A percentile compares a stretch with the other conserved stretches of the same genome.
These are phyloP conservation scores for Apiospora malaysiana DNA, from an alignment of 2,329 filamentous ascomycete genomes.

Conservation along the genomic window DNA sequence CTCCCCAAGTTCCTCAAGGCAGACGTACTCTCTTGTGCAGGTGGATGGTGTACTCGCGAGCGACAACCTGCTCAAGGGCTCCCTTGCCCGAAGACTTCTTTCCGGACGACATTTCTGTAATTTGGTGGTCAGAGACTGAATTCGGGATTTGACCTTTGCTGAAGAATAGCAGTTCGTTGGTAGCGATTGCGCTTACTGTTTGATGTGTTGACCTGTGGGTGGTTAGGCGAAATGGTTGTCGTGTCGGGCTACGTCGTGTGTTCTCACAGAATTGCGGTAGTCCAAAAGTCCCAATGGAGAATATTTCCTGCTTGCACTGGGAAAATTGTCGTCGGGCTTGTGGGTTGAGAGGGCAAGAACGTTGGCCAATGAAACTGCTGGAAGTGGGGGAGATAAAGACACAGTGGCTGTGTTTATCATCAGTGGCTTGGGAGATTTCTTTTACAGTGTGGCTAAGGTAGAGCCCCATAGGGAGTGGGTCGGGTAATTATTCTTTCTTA, in stretches of 20 bases:
- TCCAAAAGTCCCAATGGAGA: slow-evolving; percentile 13
- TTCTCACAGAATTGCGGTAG: slow-evolving; percentile 18
- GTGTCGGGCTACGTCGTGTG: slow-evolving; percentile 18
- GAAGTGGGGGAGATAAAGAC: slow-evolving; percentile 2
- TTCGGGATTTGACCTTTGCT: slow-evolving; percentile 7
- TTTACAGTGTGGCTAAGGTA: not conserved
- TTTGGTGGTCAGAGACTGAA: slow-evolving; percentile 14
- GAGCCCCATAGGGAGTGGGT: not conserved
- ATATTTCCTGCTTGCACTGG: slow-evolving; percentile 19
- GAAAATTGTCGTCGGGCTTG: slow-evolving; percentile 18
- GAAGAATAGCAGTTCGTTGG: slow-evolving; percentile 6
- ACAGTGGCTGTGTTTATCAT: not conserved
- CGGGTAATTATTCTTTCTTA: not conserved
- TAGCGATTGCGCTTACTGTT: slow-evolving; percentile 19
- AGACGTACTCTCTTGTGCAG: slow-evolving; percentile 97
- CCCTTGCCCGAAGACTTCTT: slow-evolving; percentile 80
- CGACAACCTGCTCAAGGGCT: slow-evolving; percentile 98
- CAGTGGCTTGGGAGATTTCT: not conserved
- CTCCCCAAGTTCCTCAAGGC: slow-evolving; percentile 19
- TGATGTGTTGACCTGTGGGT: slow-evolving; percentile 19
- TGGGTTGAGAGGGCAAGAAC: slow-evolving; percentile 21
- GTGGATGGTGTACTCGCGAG: slow-evolving; percentile 99
- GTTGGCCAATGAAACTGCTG: slow-evolving; percentile 10
- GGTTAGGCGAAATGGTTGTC: slow-evolving; percentile 21
- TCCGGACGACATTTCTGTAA: slow-evolving; percentile 65